These are phyloP conservation scores for Grosmannia huntii DNA, from an alignment of 2,329 filamentous ascomycete species.

Conservation along the genomic window DNA sequence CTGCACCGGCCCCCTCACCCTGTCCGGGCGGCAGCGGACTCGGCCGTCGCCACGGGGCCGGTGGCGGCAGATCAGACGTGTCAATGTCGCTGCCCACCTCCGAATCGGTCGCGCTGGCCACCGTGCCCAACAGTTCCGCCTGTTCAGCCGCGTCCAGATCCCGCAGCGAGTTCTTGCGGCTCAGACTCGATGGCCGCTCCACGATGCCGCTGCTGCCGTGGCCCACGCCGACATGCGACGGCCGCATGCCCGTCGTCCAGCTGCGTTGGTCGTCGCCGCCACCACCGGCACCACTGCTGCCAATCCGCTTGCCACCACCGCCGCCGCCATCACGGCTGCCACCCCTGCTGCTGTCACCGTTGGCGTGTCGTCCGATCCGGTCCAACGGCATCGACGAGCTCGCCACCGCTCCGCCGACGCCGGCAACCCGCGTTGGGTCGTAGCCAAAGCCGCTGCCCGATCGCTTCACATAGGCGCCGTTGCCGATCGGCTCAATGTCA, in stretches of 20 bases:
- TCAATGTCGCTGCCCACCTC: slow-evolving; percentile 54
- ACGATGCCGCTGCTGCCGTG: background rate
- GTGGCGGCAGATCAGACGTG: slow-evolving; percentile 52
- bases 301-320: slow-evolving; percentile 10
- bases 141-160: slow-evolving; percentile 35
- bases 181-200: slow-evolving; percentile 33
- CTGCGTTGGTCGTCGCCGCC: slow-evolving; percentile 18
- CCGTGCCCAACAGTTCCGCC: slow-evolving; percentile 40
- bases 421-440: slow-evolving; percentile 43
- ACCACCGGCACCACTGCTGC: background rate
- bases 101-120: slow-evolving; percentile 36
- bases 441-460: slow-evolving; percentile 67
- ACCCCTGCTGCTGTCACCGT: background rate
- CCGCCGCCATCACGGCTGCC: slow-evolving; percentile 7
- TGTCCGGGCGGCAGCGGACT: slow-evolving; percentile 23
- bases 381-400: slow-evolving; percentile 32
- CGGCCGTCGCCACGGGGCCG: slow-evolving; percentile 31
- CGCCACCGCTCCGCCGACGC: too few species aligned
- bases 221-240: slow-evolving; percentile 26
- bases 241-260: slow-evolving; percentile 42
- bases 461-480: slow-evolving; percentile 69
- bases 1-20: background rate
- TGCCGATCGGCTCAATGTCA: slow-evolving; percentile 70
- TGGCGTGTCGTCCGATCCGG: background rate
- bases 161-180: slow-evolving; percentile 35